phyloP scores from a whole-genome alignment of 2,329 filamentous ascomycete species.

The Colletotrichum acutatum region DNA sequence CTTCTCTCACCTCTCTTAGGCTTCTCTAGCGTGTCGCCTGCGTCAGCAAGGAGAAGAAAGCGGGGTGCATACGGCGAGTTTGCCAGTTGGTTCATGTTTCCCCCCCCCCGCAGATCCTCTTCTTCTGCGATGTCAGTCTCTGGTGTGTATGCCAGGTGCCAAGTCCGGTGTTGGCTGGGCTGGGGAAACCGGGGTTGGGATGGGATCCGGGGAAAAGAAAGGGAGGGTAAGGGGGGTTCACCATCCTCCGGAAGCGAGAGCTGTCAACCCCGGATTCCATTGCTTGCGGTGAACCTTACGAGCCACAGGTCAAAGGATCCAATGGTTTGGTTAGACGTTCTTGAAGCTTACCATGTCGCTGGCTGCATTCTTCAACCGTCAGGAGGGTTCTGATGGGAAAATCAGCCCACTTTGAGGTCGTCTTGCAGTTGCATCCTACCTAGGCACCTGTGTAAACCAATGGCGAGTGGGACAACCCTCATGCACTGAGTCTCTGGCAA shows the following conservation, averaged over 20 bases:
- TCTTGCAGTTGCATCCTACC: not conserved
- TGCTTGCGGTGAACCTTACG: not conserved
- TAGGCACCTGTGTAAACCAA: not conserved
- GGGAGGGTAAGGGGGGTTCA: not conserved
- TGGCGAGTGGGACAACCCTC: not conserved
- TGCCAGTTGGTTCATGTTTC: not conserved
- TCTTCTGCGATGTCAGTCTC: not conserved
- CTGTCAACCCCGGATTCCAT: not conserved
- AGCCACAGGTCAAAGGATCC: not conserved
- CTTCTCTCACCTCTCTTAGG: no score
- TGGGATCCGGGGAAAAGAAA: not conserved
- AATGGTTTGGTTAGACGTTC: not conserved
- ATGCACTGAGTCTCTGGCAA: not conserved
- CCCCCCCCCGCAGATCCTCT: slow-evolving; percentile 8
- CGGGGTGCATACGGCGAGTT: slow-evolving; percentile 1
- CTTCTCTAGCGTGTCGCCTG: not conserved
- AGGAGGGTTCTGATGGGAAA: not conserved
- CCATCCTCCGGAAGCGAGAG: not conserved
- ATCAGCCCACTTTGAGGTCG: not conserved
- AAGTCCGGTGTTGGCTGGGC: no score
- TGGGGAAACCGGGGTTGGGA: not conserved
- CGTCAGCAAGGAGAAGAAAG: not conserved
- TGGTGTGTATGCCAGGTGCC: not conserved
- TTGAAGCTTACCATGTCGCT: not conserved
- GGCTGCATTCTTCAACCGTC: not conserved